Evolutionary conservation across 495 filamentous ascomycete species (phyloP).

Genomic region (Tuber magnatum): DNA sequence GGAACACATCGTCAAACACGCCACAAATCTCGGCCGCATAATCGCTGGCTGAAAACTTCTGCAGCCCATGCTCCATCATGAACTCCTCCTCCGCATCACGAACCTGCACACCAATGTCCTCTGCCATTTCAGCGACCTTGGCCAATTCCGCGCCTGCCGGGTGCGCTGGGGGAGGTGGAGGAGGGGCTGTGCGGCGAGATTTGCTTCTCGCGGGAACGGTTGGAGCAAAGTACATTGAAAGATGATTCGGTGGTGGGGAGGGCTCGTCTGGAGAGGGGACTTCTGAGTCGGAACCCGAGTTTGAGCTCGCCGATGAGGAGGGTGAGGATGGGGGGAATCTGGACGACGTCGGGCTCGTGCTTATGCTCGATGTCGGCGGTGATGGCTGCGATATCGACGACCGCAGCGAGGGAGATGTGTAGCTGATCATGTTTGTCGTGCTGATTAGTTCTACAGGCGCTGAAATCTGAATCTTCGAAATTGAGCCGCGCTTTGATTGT

Average conservation of each 20-base stretch:
- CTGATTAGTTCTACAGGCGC: slow-evolving; percentile 77
- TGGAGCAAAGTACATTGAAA: slow-evolving; percentile 67
- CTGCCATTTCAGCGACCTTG: slow-evolving; percentile 70
- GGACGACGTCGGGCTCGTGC: slow-evolving; percentile 48
- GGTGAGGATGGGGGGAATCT: slow-evolving; percentile 29
- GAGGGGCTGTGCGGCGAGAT: slow-evolving; percentile 41
- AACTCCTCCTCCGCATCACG: slow-evolving; percentile 66
- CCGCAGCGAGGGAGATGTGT: slow-evolving; percentile 78
- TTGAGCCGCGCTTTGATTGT: slow-evolving; percentile 21
- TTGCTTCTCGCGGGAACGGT: slow-evolving; percentile 42
- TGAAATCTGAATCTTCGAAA: slow-evolving; percentile 62
- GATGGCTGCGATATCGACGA: slow-evolving; percentile 47
- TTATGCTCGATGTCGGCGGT: slow-evolving; percentile 65
- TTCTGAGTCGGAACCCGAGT: slow-evolving; percentile 27
- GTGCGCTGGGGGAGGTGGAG: slow-evolving; percentile 34
- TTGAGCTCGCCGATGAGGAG: slow-evolving; percentile 2
- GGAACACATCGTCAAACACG: slow-evolving; percentile 44
- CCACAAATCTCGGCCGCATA: slow-evolving; percentile 68
- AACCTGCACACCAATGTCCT: slow-evolving; percentile 63
- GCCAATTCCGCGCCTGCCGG: slow-evolving; percentile 60
- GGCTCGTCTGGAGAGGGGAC: slow-evolving; percentile 31
- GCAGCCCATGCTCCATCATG: slow-evolving; percentile 58
- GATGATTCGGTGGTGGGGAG: slow-evolving; percentile 62
- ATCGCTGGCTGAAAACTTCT: slow-evolving; percentile 69
- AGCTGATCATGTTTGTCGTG: slow-evolving; percentile 91